Percentiles rank a stretch among this genome's conserved stretches.
Conservation (phyloP, 257 asterid species). For the Plantago elongata region DNA sequence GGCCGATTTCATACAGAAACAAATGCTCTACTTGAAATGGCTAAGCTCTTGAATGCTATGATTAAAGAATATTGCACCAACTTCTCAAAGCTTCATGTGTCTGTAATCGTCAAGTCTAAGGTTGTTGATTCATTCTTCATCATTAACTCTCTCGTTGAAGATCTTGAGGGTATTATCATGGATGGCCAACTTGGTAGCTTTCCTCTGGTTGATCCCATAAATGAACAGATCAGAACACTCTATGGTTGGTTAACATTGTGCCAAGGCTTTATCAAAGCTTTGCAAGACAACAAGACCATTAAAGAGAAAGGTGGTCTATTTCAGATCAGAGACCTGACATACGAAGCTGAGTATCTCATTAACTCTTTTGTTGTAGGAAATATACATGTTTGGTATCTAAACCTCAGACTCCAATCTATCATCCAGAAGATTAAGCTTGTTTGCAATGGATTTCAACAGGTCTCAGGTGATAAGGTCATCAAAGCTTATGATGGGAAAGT, state of each 20-base stretch:
- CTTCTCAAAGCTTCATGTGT: neutral
- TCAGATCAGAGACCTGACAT: no score
- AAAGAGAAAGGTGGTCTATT: no score
- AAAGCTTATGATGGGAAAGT: neutral
- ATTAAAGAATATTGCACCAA: neutral
- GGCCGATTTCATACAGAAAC: neutral
- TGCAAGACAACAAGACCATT: no score
- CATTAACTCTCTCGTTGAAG: slow-evolving; percentile 1
- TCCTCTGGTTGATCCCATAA: neutral
- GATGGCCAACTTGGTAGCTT: neutral
- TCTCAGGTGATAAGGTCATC: neutral
- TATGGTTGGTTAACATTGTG: no score
- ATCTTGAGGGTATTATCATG: neutral
- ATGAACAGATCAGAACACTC: no score
- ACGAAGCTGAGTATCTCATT: no score
- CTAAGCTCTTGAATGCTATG: neutral
- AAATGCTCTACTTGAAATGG: neutral
- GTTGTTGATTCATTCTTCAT: slow-evolving; percentile 7
- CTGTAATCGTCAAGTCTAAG: neutral
- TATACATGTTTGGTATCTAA: no score
- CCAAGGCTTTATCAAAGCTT: no score
- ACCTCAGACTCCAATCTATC: neutral
- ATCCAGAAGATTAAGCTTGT: no score
- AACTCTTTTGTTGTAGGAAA: no score
- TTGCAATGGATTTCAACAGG: neutral